Evolutionary conservation across 257 asterid species (phyloP).

Genomic region (Parsonsia alboflavescens): DNA sequence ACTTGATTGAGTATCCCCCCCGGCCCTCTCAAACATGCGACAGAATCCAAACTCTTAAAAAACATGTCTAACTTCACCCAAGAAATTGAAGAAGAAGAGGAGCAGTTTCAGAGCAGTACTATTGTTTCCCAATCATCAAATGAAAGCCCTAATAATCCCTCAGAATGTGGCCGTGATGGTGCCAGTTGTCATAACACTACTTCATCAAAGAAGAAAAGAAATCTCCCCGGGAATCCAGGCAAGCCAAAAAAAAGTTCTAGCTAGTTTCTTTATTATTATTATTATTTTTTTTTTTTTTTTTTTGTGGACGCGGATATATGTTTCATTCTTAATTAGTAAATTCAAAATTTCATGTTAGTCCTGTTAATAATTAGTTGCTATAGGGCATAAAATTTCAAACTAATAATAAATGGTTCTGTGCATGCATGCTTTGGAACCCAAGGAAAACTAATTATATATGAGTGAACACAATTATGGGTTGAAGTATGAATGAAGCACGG

Average conservation of each 20-base stretch:
- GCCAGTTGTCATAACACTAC: not conserved
- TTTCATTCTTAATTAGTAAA: no score
- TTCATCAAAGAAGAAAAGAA: slow-evolving; percentile 19
- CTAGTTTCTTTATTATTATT: no score
- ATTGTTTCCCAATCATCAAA: slow-evolving; percentile 8
- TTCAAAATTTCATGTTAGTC: no score
- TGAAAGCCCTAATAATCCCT: slow-evolving; percentile 15
- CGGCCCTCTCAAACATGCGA: not conserved
- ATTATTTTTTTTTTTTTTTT: no score
- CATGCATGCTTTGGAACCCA: no score
- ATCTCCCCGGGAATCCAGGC: slow-evolving; percentile 16
- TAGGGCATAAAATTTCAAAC: no score
- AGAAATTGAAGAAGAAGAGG: slow-evolving; percentile 15
- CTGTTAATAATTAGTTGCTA: no score
- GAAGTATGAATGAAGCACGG: no score
- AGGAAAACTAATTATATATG: no score
- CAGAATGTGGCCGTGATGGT: slow-evolving; percentile 1
- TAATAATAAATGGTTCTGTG: no score
- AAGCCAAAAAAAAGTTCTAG: not conserved
- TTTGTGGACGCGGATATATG: no score
- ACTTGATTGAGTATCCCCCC: not conserved
- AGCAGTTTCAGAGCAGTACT: slow-evolving; percentile 9
- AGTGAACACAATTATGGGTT: no score
- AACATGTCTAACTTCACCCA: slow-evolving; percentile 16
- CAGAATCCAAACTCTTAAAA: not conserved